These are phyloP conservation scores for Pholiota conissans DNA, from an alignment of 768 basidiomycete species.

Conservation along the genomic window DNA sequence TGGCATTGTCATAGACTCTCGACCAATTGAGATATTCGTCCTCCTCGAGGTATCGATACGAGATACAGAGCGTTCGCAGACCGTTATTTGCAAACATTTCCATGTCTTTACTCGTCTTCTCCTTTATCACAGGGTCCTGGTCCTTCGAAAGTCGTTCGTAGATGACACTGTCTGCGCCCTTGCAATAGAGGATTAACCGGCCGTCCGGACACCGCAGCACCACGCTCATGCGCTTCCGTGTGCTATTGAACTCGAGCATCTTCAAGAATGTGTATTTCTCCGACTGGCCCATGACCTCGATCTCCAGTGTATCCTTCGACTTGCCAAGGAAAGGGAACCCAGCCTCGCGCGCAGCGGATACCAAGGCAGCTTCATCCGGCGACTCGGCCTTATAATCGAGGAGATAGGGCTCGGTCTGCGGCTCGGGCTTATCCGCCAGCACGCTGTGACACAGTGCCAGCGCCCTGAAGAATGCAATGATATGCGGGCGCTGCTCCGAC, in stretches of 20 bases:
- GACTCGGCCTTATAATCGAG: constrained; percentile 95
- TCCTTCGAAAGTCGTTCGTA: constrained; percentile 80
- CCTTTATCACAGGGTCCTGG: constrained; percentile 74
- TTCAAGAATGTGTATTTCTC: constrained; percentile 82
- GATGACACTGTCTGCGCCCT: constrained; percentile 97
- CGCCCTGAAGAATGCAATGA: constrained; percentile 90
- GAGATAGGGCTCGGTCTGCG: constrained; percentile 54
- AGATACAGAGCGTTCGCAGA: constrained; percentile 87
- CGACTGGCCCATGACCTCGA: constrained; percentile 87
- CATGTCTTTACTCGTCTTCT: constrained; percentile 82
- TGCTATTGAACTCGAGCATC: constrained; percentile 90
- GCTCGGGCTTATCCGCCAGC: constrained; percentile 74
- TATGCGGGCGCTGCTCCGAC: constrained; percentile 58
- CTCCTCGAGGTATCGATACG: constrained; percentile 75
- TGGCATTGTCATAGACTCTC: constrained; percentile 79
- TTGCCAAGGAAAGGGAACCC: constrained; percentile 89
- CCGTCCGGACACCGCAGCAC: constrained; percentile 86
- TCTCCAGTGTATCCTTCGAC: constrained; percentile 74
- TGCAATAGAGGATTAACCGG: constrained; percentile 82
- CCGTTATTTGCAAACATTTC: constrained; percentile 93
- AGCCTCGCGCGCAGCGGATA: constrained; percentile 87
- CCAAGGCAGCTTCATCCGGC: constrained; percentile 93
- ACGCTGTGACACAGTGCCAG: constrained; percentile 94
- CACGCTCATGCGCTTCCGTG: constrained; percentile 95
- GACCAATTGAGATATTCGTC: constrained; percentile 86